phyloP scores from a whole-genome alignment of 2,329 filamentous ascomycete species.

The Acarospora socialis region DNA sequence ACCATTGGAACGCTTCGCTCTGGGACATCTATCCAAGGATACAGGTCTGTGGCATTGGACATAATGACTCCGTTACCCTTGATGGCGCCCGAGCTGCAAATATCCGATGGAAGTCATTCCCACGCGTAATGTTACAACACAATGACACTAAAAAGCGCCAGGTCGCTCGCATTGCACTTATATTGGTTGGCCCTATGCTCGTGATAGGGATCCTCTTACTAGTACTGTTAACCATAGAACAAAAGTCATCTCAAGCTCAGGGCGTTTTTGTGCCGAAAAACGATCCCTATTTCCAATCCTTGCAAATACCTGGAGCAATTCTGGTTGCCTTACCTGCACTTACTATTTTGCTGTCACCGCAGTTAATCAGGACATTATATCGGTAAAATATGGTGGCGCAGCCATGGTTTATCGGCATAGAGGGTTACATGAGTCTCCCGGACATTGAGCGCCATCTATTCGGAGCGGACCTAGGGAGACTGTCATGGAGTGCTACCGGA shows the following conservation, averaged over 20 bases:
- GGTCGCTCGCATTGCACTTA: slow-evolving; percentile 13
- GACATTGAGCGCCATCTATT: slow-evolving; percentile 27
- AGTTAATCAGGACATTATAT: slow-evolving; percentile 25
- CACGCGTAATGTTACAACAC: slow-evolving; percentile 19
- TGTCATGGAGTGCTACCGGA: slow-evolving; percentile 24
- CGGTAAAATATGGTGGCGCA: slow-evolving; percentile 29
- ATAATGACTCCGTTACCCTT: slow-evolving; percentile 30
- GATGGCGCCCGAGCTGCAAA: slow-evolving; percentile 28
- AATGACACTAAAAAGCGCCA: slow-evolving; percentile 19
- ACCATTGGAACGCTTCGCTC: slow-evolving; percentile 28
- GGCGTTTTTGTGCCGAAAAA: too few species aligned
- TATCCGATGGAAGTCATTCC: slow-evolving; percentile 31
- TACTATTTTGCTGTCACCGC: slow-evolving; percentile 21
- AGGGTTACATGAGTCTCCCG: slow-evolving; percentile 26
- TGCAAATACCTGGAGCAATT: slow-evolving; percentile 5
- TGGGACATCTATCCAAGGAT: slow-evolving; percentile 32
- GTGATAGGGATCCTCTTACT: neutral
- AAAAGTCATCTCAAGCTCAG: too few species aligned
- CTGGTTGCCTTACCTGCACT: slow-evolving; percentile 12
- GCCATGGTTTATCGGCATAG: slow-evolving; percentile 31
- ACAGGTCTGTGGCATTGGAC: slow-evolving; percentile 28
- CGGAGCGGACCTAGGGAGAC: slow-evolving; percentile 21
- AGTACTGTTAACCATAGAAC: too few species aligned
- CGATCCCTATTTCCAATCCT: too few species aligned
- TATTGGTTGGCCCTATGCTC: neutral